Conservation (phyloP, 345 rosid species). For the Pistacia vera region DNA sequence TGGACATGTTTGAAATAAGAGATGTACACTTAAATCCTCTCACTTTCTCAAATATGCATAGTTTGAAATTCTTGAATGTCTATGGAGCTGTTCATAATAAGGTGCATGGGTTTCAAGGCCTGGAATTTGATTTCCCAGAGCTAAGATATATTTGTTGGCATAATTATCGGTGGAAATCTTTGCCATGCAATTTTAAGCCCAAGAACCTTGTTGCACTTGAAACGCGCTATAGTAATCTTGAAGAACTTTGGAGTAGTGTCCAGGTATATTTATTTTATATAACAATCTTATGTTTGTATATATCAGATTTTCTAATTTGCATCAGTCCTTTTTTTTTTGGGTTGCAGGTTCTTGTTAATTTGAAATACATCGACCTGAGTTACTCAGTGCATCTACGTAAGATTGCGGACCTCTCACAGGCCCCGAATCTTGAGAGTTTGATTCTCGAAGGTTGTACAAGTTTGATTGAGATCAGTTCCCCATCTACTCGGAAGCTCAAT, state of each 20-base stretch:
- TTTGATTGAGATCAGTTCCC: neutral
- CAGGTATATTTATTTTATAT: neutral
- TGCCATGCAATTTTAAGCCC: neutral
- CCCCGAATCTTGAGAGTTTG: neutral
- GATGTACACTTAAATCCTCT: too few relatives aligned
- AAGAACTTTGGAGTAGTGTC: conserved; percentile 4
- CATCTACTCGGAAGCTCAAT: neutral
- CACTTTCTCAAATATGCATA: too few relatives aligned
- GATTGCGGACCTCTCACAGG: neutral
- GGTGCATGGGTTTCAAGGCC: neutral
- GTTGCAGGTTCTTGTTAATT: conserved; percentile 27
- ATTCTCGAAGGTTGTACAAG: neutral
- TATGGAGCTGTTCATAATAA: neutral
- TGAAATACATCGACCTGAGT: conserved; percentile 8
- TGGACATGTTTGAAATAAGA: too few relatives aligned
- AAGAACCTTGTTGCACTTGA: conserved; percentile 14
- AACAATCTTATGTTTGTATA: neutral
- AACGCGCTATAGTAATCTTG: neutral
- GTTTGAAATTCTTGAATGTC: too few relatives aligned
- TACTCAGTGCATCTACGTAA: neutral
- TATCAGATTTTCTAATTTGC: too few relatives aligned
- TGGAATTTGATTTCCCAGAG: neutral
- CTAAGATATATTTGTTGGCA: conserved; percentile 14
- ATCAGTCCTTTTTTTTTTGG: too few relatives aligned
- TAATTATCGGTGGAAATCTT: neutral